A percentile compares a stretch with the other conserved stretches of the same genome.
phyloP scores from a whole-genome alignment of 2,329 filamentous ascomycete species.

The Diplodia seriata region DNA sequence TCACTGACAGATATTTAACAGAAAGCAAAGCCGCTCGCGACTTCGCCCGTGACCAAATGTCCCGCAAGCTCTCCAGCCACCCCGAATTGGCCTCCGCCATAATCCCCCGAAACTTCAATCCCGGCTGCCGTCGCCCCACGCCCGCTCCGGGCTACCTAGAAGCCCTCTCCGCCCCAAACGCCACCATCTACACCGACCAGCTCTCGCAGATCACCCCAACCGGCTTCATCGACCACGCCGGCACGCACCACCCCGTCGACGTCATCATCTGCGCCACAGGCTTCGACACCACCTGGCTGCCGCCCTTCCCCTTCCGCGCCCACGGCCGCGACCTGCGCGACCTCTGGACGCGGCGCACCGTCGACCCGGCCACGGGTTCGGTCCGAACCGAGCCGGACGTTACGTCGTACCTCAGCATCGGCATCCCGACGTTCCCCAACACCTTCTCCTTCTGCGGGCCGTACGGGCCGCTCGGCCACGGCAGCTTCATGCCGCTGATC shows the following conservation, averaged over 20 bases:
- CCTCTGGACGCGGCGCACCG: conserved; percentile 50
- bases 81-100: conserved; percentile 55
- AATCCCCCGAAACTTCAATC: conserved; percentile 42
- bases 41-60: conserved; percentile 60
- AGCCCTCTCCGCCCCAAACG: conserved; percentile 58
- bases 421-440: conserved; percentile 53
- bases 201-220: conserved; percentile 55
- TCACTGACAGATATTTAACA: conserved; percentile 47
- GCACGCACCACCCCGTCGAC: conserved; percentile 50
- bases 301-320: conserved; percentile 49
- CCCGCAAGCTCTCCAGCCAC: conserved; percentile 52
- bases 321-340: conserved; percentile 51
- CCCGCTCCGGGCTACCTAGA: conserved; percentile 60
- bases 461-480: conserved; percentile 39
- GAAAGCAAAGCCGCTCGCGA: conserved; percentile 34
- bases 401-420: conserved; percentile 51
- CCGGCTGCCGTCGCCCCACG: conserved; percentile 56
- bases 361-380: conserved; percentile 41
- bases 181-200: conserved; percentile 58
- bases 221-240: conserved; percentile 54
- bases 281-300: conserved; percentile 53
- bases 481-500: conserved; percentile 51
- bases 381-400: conserved; percentile 41
- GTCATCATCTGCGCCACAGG: conserved; percentile 56
- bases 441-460: conserved; percentile 52